Evolutionary conservation across 192 early-diverging fungal genomes (phyloP).

Genomic region (Rhizoclosmatium globosum): DNA sequence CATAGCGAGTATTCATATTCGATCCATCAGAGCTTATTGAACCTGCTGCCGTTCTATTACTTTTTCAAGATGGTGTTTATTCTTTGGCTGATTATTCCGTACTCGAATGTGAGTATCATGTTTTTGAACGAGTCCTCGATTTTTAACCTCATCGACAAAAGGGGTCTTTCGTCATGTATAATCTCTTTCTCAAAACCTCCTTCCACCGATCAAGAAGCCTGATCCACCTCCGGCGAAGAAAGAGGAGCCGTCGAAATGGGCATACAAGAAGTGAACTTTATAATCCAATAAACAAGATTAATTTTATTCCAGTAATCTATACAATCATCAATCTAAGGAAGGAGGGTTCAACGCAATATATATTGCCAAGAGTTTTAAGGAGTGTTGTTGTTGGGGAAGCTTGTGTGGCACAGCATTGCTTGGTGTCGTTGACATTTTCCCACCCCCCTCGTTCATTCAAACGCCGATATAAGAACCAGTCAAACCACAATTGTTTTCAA

Average conservation of each 20-base stretch:
- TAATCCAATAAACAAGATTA: too few species aligned
- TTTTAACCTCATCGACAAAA: neutral
- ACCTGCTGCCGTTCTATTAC: slow-evolving; percentile 31
- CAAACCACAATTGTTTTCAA: too few species aligned
- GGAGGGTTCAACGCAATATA: too few species aligned
- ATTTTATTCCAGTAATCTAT: too few species aligned
- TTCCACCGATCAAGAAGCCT: slow-evolving; percentile 22
- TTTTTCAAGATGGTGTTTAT: slow-evolving; percentile 31
- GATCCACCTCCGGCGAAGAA: slow-evolving; percentile 3
- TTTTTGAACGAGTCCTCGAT: neutral
- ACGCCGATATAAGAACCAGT: too few species aligned
- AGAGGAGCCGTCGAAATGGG: slow-evolving; percentile 16
- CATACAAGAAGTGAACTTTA: neutral
- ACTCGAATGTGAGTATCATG: slow-evolving; percentile 11
- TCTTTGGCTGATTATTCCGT: slow-evolving; percentile 28
- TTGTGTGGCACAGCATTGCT: too few species aligned
- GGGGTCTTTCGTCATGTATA: slow-evolving; percentile 25
- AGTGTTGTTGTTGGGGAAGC: too few species aligned
- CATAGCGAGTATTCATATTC: neutral
- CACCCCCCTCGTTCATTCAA: too few species aligned
- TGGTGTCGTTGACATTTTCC: too few species aligned
- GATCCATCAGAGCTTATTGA: neutral
- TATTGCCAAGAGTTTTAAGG: too few species aligned
- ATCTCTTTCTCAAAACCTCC: slow-evolving; percentile 13
- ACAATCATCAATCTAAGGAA: too few species aligned